Percentiles rank a stretch among this genome's conserved stretches.
Conservation (phyloP, 441 rosid genomes). For the Jatropha podagrica region DNA sequence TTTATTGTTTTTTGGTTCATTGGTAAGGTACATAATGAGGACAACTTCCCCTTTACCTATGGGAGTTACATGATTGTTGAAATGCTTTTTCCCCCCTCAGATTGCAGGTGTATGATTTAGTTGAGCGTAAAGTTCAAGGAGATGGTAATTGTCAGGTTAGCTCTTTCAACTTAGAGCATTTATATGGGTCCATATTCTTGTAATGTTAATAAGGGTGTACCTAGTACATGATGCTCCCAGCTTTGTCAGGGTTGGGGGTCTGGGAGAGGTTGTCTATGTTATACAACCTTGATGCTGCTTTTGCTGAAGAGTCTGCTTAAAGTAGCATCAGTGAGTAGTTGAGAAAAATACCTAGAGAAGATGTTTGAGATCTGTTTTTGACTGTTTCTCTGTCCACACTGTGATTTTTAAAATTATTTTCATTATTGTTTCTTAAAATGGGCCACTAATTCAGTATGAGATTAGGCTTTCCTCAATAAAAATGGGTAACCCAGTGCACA, state of each 20-base stretch:
- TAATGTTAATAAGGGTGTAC: background rate
- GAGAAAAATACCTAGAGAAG: background rate
- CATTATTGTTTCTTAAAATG: too few relatives aligned
- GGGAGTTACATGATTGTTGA: background rate
- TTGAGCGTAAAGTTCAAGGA: constrained; percentile 83
- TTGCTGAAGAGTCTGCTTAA: too few relatives aligned
- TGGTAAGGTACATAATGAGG: background rate
- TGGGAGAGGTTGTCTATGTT: too few relatives aligned
- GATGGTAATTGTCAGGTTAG: constrained; percentile 98
- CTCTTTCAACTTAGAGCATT: constrained; percentile 11
- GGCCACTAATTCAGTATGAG: background rate
- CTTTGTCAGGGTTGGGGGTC: too few relatives aligned
- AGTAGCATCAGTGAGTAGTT: background rate
- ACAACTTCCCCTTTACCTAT: background rate
- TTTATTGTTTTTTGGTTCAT: background rate
- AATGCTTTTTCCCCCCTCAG: constrained; percentile 31
- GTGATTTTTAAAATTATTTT: background rate
- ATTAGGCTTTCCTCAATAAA: too few relatives aligned
- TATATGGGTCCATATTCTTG: background rate
- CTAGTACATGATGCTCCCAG: too few relatives aligned
- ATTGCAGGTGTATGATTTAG: constrained; percentile 64
- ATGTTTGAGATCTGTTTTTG: background rate
- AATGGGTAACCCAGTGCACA: too few relatives aligned
- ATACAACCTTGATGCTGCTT: too few relatives aligned
- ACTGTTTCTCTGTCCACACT: background rate